These are phyloP conservation scores for Xylaria sp. DNA, from an alignment of 2,329 filamentous ascomycete genomes.

Conservation along the genomic window DNA sequence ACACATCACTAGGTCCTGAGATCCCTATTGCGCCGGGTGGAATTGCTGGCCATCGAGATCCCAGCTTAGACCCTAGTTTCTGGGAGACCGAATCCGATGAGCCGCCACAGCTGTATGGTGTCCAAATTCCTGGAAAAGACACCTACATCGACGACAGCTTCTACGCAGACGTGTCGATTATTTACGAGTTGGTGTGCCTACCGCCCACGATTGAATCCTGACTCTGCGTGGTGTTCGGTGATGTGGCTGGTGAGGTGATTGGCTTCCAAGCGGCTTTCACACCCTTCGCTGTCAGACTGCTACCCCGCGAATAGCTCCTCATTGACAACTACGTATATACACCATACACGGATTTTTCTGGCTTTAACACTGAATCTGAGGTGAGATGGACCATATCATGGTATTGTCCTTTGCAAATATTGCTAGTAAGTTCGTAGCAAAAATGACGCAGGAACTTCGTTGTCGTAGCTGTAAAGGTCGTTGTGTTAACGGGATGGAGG, in stretches of 20 bases:
- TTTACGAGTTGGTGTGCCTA: not conserved
- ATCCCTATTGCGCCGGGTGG: conserved; percentile 76
- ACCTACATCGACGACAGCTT: conserved; percentile 43
- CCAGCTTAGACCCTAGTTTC: conserved; percentile 56
- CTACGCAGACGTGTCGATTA: conserved; percentile 47
- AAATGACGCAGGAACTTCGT: not conserved
- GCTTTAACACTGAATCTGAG: not conserved
- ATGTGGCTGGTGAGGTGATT: not conserved
- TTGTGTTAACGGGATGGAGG: too few species aligned
- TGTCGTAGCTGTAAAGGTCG: too few species aligned
- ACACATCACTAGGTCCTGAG: conserved; percentile 62
- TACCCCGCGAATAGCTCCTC: not conserved
- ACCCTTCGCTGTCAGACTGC: not conserved
- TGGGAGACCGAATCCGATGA: conserved; percentile 52
- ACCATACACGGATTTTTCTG: not conserved
- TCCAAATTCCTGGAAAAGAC: conserved; percentile 38
- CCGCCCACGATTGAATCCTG: not conserved
- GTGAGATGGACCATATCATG: not conserved
- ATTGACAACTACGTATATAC: too few species aligned
- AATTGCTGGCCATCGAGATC: conserved; percentile 63
- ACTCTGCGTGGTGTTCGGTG: not conserved
- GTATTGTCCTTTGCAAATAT: not conserved
- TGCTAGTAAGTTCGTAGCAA: not conserved
- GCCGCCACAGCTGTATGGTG: conserved; percentile 48
- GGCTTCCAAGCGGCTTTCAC: not conserved